Base-by-base conservation (phyloP, 176 grass and related monocot genomes). In the Zizania latifolia region DNA sequence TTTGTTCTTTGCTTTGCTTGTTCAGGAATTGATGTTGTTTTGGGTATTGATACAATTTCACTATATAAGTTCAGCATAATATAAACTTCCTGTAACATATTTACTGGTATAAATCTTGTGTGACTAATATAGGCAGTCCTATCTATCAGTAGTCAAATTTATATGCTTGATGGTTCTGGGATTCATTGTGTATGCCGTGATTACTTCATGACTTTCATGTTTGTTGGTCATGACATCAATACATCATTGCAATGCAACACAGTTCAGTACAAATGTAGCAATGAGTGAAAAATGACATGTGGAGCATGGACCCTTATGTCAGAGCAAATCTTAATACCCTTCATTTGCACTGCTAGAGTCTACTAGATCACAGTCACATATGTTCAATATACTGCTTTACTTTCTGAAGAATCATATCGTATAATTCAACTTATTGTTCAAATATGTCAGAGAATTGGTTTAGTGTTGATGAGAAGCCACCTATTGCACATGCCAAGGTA, bases 361-460 rank as follows among this genome's bases (percentile, higher is more conserved):
- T 53, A 21, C 22, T 53, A 8, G 3, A 22, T 22, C 19, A 19
- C 1, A 53, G 13, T 13, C n/a, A 24, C 41, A 28, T 62, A 35
- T 10, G 21, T 35, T 41, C 32, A 29, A 30, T 63, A n/a, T 15
- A 8, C 43, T 3, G 4, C 57, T 77, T 67, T 67, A 81, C 26
- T 66, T n/a, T 23, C 58, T 26, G 44, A 6, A 44, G 29, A 40
- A 31, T 27, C 19, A 16, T 72, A 13, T 67, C 9, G 36, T 37
- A 58, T 55, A 50, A 62, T 79, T 53, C 59, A 44, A 39, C 35
- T 81, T 84, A 24, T 62, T 80, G 14, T 65, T 29, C 65, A 21
- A 68, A 72, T 75, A 59, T 79, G 36, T 75, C 79, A 99, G 95
- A 82, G 55, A 66, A 32, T 43, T 99, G 95, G 91, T 99, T 94